phyloP scores from a whole-genome alignment of 352 stramenopile genomes.

The Phytophthora kernoviae region DNA sequence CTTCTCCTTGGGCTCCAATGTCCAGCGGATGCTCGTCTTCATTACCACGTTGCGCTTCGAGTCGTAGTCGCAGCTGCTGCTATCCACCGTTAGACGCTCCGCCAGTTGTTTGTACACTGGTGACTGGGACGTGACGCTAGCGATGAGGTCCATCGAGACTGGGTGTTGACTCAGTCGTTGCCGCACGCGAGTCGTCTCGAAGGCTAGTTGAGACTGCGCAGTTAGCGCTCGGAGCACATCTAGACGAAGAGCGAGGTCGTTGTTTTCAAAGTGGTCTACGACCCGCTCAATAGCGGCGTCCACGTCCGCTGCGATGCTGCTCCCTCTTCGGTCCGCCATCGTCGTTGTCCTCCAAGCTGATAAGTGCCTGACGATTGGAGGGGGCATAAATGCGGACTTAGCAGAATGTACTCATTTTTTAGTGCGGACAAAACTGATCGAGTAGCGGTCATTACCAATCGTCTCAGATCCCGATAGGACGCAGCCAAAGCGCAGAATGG shows the following conservation, averaged over 20 bases:
- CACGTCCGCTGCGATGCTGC: constrained; percentile 61
- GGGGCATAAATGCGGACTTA: background rate
- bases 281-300: constrained; percentile 76
- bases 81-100: constrained; percentile 48
- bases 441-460: constrained; percentile 17
- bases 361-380: constrained; percentile 13
- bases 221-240: constrained; percentile 70
- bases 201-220: constrained; percentile 60
- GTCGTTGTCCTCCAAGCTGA: constrained; percentile 1
- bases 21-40: constrained; percentile 60
- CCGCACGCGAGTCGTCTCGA: constrained; percentile 70
- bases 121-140: constrained; percentile 50
- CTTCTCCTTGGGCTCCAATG: constrained; percentile 35
- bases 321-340: constrained; percentile 56
- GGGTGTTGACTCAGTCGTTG: constrained; percentile 66
- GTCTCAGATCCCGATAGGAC: background rate
- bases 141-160: constrained; percentile 63
- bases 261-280: constrained; percentile 73
- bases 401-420: no score
- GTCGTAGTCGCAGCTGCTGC: constrained; percentile 72
- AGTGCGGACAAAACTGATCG: constrained; percentile 11
- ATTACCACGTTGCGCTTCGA: constrained; percentile 64
- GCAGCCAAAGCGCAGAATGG: no score
- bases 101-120: constrained; percentile 54
- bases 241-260: constrained; percentile 65